Evolutionary conservation across 495 filamentous ascomycete species (phyloP), one percentile per base, ranked within the genome.

Genomic region (Arthonia radiata): DNA sequence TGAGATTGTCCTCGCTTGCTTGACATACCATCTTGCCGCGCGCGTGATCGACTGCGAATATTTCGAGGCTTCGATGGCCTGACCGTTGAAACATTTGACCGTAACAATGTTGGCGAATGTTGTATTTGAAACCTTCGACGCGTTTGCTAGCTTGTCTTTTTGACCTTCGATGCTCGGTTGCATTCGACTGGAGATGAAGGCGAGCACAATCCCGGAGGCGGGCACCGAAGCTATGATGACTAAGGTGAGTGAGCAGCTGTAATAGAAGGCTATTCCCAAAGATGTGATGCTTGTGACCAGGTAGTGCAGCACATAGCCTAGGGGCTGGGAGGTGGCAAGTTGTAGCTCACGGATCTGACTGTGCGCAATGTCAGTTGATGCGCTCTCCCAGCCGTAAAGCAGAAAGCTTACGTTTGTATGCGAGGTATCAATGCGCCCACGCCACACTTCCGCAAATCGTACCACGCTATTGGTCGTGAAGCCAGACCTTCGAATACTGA

Each of bases 281-380:
- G 71, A 67, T 5, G 61, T 59, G 9, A 71, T 2, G 2, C 63
- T 54, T 19, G 66, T 62, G 13, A 69, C 56, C 2, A 60, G 37
- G 28, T 71, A 64, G 31, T 71, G 63, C 12, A 72, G 31, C 1
- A 69, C 37, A 31, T 69, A 62, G 2, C 79, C 82, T 0, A 94
- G 47, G 0, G 73, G 73, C 32, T 79, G 69, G 1, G 81, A 80
- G 2, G 67, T 67, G 1, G 76, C 74, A 12, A 62, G 55, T 38
- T 92, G 79, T 13, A 97, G 53, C 29, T 93, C 86, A 32, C 72
- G 61, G 12, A 72, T 66, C 37, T 91, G 66, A 10, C 82, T 93
- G 25, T 18, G 21, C 7, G 5, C 12, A 24, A 25, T 22, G 27
- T 37, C 27, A 44, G 44, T 28, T 21, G 33, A 15, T 6, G 11